phyloP scores from a whole-genome alignment of 2,329 filamentous ascomycete genomes.

The Sarocladium kiliense region DNA sequence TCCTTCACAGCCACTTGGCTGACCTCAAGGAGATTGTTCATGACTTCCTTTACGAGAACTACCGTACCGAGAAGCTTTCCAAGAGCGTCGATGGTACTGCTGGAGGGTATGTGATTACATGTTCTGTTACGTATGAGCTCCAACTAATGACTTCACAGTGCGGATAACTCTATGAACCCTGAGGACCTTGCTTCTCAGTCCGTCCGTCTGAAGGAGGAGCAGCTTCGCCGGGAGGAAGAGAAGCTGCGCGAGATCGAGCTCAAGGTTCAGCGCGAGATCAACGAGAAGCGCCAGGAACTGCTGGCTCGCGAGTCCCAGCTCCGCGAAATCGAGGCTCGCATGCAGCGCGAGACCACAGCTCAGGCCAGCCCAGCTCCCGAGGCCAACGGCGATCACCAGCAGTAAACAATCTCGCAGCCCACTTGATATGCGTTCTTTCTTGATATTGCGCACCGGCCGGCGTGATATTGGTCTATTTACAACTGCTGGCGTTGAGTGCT shows the following conservation, averaged over 20 bases:
- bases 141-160: constrained; percentile 40
- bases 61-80: constrained; percentile 99
- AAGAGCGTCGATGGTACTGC: constrained; percentile 98
- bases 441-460: not conserved
- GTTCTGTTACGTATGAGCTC: not conserved
- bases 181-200: constrained; percentile 96
- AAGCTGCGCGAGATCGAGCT: constrained; percentile 99
- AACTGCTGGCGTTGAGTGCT: constrained; percentile 41
- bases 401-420: constrained; percentile 22
- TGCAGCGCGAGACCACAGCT: constrained; percentile 77
- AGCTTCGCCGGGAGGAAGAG: constrained; percentile 98
- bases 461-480: constrained; percentile 34
- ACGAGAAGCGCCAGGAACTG: constrained; percentile 98
- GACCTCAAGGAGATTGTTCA: constrained; percentile 99
- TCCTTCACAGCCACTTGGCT: constrained; percentile 95
- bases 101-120: constrained; percentile 62
- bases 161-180: constrained; percentile 83
- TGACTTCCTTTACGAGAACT: constrained; percentile 99
- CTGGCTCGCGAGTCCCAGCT: constrained; percentile 96
- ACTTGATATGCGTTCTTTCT: not conserved
- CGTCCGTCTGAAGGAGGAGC: constrained; percentile 98
- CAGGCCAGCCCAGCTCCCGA: constrained; percentile 37
- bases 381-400: constrained; percentile 51
- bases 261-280: constrained; percentile 99
- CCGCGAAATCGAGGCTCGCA: constrained; percentile 96